A percentile compares a stretch with the other conserved stretches of the same genome.
These are phyloP conservation scores for Cornus suecica DNA, from an alignment of 148 eudicot species.

Conservation along the genomic window DNA sequence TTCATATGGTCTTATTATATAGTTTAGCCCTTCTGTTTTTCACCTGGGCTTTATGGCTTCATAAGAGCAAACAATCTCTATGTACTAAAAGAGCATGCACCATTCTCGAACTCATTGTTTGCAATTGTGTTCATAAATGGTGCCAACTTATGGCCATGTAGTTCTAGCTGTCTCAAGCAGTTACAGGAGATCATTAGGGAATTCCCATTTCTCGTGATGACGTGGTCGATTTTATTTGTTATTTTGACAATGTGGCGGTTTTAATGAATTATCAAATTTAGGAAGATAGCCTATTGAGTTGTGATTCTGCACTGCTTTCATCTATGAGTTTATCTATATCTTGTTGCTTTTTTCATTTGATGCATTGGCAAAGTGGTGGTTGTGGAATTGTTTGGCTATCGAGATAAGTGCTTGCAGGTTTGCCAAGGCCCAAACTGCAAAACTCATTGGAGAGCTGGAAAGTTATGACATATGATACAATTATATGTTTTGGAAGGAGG, in stretches of 20 bases:
- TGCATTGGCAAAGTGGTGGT: too few relatives aligned
- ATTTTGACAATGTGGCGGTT: background rate
- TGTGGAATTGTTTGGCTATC: too few relatives aligned
- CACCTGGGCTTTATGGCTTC: conserved; percentile 10
- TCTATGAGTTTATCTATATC: too few relatives aligned
- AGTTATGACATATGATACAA: too few relatives aligned
- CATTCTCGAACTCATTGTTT: background rate
- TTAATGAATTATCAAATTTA: background rate
- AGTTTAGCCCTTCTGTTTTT: conserved; percentile 6
- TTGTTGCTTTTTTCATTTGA: too few relatives aligned
- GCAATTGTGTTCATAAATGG: background rate
- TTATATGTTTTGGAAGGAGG: too few relatives aligned
- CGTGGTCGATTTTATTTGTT: background rate
- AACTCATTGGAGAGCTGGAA: too few relatives aligned
- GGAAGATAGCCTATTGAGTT: background rate
- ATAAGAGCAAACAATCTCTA: background rate
- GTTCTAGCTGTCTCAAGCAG: background rate
- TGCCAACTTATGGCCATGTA: background rate
- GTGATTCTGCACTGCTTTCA: background rate
- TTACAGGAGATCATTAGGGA: background rate
- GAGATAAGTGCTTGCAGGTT: too few relatives aligned
- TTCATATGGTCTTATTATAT: background rate
- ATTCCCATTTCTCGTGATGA: background rate
- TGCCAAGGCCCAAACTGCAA: too few relatives aligned
- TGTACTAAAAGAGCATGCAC: conserved; percentile 12